Conservation (phyloP, 495 filamentous ascomycete genomes). For the Penicillium argentinense region DNA sequence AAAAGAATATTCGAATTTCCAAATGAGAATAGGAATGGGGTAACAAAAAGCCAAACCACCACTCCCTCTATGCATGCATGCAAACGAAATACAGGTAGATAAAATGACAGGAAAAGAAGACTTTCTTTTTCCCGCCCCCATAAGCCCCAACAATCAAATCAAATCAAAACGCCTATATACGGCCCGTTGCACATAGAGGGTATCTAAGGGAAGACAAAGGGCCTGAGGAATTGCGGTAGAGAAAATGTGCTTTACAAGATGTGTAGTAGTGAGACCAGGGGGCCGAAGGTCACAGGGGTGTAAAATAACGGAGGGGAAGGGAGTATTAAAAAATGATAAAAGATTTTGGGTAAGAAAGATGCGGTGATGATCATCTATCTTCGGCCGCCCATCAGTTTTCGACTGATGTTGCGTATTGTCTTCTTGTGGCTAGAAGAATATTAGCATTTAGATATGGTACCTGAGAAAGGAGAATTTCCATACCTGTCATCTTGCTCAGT, state of each 20-base stretch:
- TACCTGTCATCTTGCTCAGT: slow-evolving; percentile 43
- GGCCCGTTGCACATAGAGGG: slow-evolving; percentile 29
- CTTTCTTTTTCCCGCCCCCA: background rate
- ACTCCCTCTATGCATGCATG: slow-evolving; percentile 19
- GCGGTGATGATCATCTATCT: slow-evolving; percentile 7
- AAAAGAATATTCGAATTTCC: slow-evolving; percentile 2
- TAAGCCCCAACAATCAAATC: slow-evolving; percentile 4
- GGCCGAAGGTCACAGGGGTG: slow-evolving; percentile 11
- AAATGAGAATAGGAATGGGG: slow-evolving; percentile 1
- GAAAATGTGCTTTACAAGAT: slow-evolving; percentile 7
- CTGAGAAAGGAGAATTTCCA: background rate
- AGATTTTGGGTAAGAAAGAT: slow-evolving; percentile 1
- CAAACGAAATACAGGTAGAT: slow-evolving; percentile 3
- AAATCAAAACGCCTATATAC: slow-evolving; percentile 29
- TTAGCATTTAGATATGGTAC: background rate
- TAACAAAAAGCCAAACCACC: slow-evolving; percentile 4
- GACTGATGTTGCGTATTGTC: slow-evolving; percentile 43
- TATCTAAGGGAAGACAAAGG: slow-evolving; percentile 25
- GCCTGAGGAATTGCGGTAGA: slow-evolving; percentile 5
- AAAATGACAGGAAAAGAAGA: background rate
- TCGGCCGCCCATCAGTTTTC: slow-evolving; percentile 37
- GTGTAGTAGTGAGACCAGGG: background rate
- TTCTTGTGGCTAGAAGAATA: slow-evolving; percentile 27
- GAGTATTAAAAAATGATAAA: slow-evolving; percentile 3
- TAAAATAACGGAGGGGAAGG: background rate